A percentile compares a stretch with the other conserved stretches of the same genome.
These are phyloP conservation scores for Graphilbum sp. DNA, from an alignment of 2,329 filamentous ascomycete species.

Conservation along the genomic window DNA sequence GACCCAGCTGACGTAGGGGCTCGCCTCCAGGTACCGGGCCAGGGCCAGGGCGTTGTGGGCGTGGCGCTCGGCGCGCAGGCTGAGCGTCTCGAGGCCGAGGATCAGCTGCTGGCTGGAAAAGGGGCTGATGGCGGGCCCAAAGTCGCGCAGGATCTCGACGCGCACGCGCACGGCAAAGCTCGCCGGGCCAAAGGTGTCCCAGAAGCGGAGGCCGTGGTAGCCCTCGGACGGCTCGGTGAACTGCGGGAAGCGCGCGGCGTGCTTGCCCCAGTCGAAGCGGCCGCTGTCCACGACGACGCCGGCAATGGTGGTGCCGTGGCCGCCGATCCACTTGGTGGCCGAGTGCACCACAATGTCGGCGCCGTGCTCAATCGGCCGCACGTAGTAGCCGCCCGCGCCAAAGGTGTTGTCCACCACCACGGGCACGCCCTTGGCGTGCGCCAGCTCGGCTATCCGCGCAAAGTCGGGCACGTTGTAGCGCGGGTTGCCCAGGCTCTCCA, in stretches of 20 bases:
- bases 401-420: slow-evolving; percentile 84
- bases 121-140: slow-evolving; percentile 70
- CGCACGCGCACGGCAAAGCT: slow-evolving; percentile 73
- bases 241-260: slow-evolving; percentile 75
- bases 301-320: slow-evolving; percentile 82
- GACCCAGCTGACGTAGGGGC: slow-evolving; percentile 78
- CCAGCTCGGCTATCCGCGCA: slow-evolving; percentile 67
- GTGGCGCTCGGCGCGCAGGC: slow-evolving; percentile 71
- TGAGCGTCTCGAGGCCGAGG: slow-evolving; percentile 78
- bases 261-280: slow-evolving; percentile 85
- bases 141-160: slow-evolving; percentile 78
- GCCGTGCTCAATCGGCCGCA: slow-evolving; percentile 74
- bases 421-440: slow-evolving; percentile 51
- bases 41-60: slow-evolving; percentile 68
- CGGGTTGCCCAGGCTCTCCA: slow-evolving; percentile 90
- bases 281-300: slow-evolving; percentile 77
- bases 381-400: slow-evolving; percentile 79
- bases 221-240: slow-evolving; percentile 78
- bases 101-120: slow-evolving; percentile 88
- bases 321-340: slow-evolving; percentile 93
- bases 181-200: slow-evolving; percentile 73
- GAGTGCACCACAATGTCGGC: slow-evolving; percentile 91
- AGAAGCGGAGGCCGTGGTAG: slow-evolving; percentile 90
- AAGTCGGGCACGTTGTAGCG: slow-evolving; percentile 87
- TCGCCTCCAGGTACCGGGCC: slow-evolving; percentile 69